Evolutionary conservation across 2,329 filamentous ascomycete species (phyloP).

Genomic region (Ophiostoma himal-ulmi): DNA sequence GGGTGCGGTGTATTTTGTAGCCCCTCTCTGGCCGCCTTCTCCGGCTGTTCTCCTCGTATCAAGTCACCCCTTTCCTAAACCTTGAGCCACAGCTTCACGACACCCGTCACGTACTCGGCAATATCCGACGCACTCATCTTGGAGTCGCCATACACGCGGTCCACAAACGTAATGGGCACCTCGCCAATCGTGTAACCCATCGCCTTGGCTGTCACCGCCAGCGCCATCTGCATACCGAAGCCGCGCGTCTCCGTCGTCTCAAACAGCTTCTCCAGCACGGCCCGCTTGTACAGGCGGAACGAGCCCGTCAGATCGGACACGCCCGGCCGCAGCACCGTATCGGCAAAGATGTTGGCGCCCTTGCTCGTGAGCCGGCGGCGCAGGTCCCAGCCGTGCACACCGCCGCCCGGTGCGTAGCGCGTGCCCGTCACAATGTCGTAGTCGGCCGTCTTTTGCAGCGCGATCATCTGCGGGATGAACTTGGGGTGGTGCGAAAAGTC

Average conservation of each 20-base stretch:
- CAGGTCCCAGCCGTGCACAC: constrained; percentile 94
- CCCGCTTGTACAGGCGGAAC: constrained; percentile 91
- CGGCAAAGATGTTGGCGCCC: constrained; percentile 90
- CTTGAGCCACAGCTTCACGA: constrained; percentile 70
- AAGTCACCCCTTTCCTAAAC: constrained; percentile 43
- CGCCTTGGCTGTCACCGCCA: constrained; percentile 95
- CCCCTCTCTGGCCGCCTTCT: not conserved
- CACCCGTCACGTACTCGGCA: constrained; percentile 88
- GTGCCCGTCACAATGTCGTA: constrained; percentile 98
- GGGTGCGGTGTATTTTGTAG: constrained; percentile 9
- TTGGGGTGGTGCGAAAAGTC: constrained; percentile 99
- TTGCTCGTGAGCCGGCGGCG: constrained; percentile 80
- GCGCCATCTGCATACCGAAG: constrained; percentile 99
- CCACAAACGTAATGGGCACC: constrained; percentile 94
- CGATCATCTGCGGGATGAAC: constrained; percentile 94
- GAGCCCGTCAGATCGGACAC: constrained; percentile 94
- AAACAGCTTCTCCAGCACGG: constrained; percentile 84
- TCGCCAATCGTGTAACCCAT: constrained; percentile 93
- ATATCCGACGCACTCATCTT: constrained; percentile 95
- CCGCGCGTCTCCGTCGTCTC: constrained; percentile 88
- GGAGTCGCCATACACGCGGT: constrained; percentile 84
- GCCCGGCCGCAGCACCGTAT: constrained; percentile 85
- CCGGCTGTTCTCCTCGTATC: not conserved
- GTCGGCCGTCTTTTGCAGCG: constrained; percentile 65
- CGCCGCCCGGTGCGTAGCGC: constrained; percentile 80